Base-by-base conservation (phyloP, 23 red algal genomes). In the Pyropia yezoensis region DNA sequence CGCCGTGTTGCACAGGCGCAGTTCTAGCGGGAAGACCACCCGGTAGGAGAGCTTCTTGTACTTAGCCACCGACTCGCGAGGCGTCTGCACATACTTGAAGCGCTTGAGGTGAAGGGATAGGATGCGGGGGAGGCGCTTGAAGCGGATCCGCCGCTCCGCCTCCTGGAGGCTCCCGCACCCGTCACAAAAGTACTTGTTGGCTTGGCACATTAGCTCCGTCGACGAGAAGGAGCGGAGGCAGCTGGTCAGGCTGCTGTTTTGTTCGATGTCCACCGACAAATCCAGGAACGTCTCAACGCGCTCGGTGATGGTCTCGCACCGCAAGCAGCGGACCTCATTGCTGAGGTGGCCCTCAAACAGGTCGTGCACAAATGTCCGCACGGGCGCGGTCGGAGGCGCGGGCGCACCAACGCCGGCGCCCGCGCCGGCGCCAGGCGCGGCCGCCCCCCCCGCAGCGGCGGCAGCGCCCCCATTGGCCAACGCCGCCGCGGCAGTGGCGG, bases 101-200 rank as follows among this genome's bases (percentile, higher is more conserved):
- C 92, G 78, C 52, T 96, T 96, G 39, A 96, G 49, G 70, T 96
- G 92, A 52, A 96, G 82, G 24, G 92, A 85, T 18, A 96, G 84
- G 56, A 96, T 77, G 32, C 78, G 83, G 1, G 92, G 92, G 26
- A 90, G 27, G 27, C 67, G 52, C 27, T 88, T 83, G 50, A 96
- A 65, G 57, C 76, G 74, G 80, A 89, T 90, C 27, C 85, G 87
- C 55, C 73, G 56, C 59, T 96, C 92, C 22, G 92, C 92, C 73
- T 96, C 92, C 66, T 96, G 92, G 22, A 90, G 71, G 23, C 79
- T 81, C 61, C 92, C 74, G 52, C 92, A 96, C 17, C 66, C 75
- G 57, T 89, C 85, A 50, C 92, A 96, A 64, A 81, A 85, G 66
- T 90, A 96, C 92, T 96, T 96, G 63, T 96, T 85, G 50, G 85